phyloP scores from a whole-genome alignment of 75 land plant genomes.

The Selaginella tamariscina region DNA sequence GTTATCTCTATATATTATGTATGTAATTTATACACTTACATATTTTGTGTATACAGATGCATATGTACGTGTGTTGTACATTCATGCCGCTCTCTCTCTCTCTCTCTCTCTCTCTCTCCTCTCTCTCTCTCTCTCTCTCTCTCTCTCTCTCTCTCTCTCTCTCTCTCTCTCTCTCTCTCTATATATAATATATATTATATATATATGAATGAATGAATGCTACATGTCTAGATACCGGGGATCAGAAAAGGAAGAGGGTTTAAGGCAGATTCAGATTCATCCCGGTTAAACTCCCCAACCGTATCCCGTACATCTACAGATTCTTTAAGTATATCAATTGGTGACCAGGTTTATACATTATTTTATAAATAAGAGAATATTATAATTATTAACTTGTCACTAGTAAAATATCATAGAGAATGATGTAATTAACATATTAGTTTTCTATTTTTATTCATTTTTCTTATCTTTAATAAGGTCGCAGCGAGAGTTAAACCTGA shows the following conservation, averaged over 20 bases:
- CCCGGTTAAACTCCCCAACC: constrained; percentile 43
- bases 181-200: too few relatives aligned
- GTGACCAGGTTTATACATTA: constrained; percentile 60
- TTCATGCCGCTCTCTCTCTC: neutral
- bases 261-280: constrained; percentile 60
- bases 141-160: too few relatives aligned
- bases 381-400: too few relatives aligned
- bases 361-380: too few relatives aligned
- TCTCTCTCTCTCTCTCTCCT: neutral
- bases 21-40: neutral
- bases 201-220: constrained; percentile 3
- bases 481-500: constrained; percentile 84
- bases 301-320: constrained; percentile 42
- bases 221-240: constrained; percentile 61
- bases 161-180: too few relatives aligned
- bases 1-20: too few relatives aligned
- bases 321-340: constrained; percentile 36
- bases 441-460: neutral
- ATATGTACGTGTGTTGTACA: neutral
- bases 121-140: too few relatives aligned
- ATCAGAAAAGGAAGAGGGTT: constrained; percentile 71
- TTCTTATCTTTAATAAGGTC: constrained; percentile 40
- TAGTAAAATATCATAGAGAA: too few relatives aligned
- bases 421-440: neutral
- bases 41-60: neutral